Percentiles rank a stretch among this genome's conserved stretches.
Evolutionary conservation across 176 grass and related monocot species (phyloP).

Genomic region (Ampelocalamus luodianensis): DNA sequence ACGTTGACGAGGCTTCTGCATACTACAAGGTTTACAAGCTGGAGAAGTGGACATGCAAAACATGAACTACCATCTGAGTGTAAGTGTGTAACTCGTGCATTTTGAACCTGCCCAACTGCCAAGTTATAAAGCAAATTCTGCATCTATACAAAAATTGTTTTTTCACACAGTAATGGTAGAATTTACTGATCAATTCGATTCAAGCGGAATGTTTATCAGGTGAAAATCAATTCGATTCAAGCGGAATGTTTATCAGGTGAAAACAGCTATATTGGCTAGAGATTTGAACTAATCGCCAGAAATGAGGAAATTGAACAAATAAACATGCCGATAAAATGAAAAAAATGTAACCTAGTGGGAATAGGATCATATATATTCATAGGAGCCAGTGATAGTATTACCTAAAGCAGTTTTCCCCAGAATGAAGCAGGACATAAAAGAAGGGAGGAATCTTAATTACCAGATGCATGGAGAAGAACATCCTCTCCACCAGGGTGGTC

Average conservation of each 20-base stretch:
- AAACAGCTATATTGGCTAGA: background rate
- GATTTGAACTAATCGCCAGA: background rate
- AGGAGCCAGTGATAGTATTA: background rate
- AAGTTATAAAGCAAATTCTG: background rate
- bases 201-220: background rate
- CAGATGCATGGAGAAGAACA: slow-evolving; percentile 74
- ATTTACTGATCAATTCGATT: background rate
- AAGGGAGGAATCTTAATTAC: slow-evolving; percentile 29
- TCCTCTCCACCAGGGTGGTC: slow-evolving; percentile 83
- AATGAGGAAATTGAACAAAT: background rate
- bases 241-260: background rate
- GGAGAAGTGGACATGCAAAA: background rate
- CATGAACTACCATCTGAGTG: background rate
- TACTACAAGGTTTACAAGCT: background rate
- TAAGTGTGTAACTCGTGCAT: background rate
- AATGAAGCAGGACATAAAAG: slow-evolving; percentile 8
- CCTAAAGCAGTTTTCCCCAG: background rate
- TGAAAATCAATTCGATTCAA: background rate
- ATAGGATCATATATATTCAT: background rate
- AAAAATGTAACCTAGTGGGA: background rate
- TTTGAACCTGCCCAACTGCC: background rate
- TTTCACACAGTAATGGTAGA: too few relatives aligned
- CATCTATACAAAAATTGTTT: background rate
- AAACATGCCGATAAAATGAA: background rate
- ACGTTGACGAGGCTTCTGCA: background rate